These are phyloP conservation scores for Boletus sensibilis DNA, from an alignment of 768 basidiomycete species.

Conservation along the genomic window DNA sequence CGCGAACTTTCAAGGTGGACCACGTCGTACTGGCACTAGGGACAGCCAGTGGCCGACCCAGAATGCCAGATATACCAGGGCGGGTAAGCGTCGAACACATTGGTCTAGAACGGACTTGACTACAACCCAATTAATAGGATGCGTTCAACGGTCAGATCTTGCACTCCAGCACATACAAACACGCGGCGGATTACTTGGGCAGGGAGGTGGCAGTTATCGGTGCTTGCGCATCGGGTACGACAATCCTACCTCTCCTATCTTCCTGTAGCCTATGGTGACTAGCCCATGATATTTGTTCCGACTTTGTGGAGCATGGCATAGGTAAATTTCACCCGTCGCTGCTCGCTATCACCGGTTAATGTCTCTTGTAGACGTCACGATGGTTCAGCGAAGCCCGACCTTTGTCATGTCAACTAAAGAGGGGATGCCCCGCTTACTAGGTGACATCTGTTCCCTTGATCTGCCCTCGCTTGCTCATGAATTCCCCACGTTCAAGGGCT, in stretches of 20 bases:
- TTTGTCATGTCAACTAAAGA: conserved; percentile 48
- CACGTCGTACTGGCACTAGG: not conserved
- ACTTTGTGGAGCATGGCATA: conserved; percentile 41
- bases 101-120: not conserved
- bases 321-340: conserved; percentile 30
- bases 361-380: conserved; percentile 35
- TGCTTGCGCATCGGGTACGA: conserved; percentile 49
- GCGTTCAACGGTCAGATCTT: conserved; percentile 58
- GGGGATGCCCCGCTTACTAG: conserved; percentile 26
- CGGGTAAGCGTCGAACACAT: conserved; percentile 28
- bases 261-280: not conserved
- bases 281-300: conserved; percentile 47
- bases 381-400: conserved; percentile 49
- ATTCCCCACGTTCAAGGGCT: conserved; percentile 15
- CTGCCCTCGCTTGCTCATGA: not conserved
- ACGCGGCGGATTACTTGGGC: conserved; percentile 51
- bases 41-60: conserved; percentile 16
- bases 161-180: conserved; percentile 56
- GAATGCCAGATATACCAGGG: conserved; percentile 44
- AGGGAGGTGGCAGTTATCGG: conserved; percentile 73
- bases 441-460: not conserved
- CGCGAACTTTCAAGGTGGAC: not conserved
- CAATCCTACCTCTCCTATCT: conserved; percentile 21
- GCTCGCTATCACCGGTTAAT: not conserved
- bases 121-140: conserved; percentile 37